Percentiles rank a stretch among this genome's conserved stretches.
Evolutionary conservation across 108 stramenopile species (phyloP).

Genomic region (Fistulifera pelliculosa): DNA sequence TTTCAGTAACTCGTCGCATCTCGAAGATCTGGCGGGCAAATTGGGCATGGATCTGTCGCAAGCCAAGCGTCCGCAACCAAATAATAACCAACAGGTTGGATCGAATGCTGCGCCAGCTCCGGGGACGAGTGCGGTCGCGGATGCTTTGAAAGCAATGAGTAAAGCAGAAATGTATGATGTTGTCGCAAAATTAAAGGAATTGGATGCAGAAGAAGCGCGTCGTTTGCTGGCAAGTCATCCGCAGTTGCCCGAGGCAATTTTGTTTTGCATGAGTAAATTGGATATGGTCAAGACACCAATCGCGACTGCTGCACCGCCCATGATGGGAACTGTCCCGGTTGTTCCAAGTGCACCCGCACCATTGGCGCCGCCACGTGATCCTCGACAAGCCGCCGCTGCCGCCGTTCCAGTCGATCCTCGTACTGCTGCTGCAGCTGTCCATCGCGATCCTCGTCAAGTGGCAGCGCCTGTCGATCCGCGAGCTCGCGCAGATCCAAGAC

Average conservation of each 20-base stretch:
- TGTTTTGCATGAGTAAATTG: constrained; percentile 80
- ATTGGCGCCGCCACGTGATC: constrained; percentile 15
- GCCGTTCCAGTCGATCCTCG: constrained; percentile 39
- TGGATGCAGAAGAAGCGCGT: constrained; percentile 88
- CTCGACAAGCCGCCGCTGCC: constrained; percentile 10
- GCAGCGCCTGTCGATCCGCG: constrained; percentile 26
- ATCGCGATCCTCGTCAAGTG: constrained; percentile 14
- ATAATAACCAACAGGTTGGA: constrained; percentile 1
- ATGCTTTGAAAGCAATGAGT: constrained; percentile 68
- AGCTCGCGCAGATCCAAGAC: constrained; percentile 11
- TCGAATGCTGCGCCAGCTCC: constrained; percentile 11
- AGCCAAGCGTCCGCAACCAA: constrained; percentile 19
- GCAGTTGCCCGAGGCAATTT: constrained; percentile 84
- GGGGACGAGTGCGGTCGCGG: constrained; percentile 69
- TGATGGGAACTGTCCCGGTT: constrained; percentile 5
- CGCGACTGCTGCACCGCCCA: constrained; percentile 16
- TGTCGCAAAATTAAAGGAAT: constrained; percentile 81
- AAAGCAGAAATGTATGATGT: constrained; percentile 91
- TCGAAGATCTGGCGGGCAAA: constrained; percentile 79
- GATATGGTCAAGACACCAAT: constrained; percentile 87
- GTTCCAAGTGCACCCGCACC: constrained; percentile 10
- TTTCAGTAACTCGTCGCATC: constrained; percentile 83
- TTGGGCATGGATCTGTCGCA: constrained; percentile 82
- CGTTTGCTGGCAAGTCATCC: constrained; percentile 77
- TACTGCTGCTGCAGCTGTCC: constrained; percentile 12